phyloP scores from a whole-genome alignment of 2,329 filamentous ascomycete species.

The Xylaria sp. region DNA sequence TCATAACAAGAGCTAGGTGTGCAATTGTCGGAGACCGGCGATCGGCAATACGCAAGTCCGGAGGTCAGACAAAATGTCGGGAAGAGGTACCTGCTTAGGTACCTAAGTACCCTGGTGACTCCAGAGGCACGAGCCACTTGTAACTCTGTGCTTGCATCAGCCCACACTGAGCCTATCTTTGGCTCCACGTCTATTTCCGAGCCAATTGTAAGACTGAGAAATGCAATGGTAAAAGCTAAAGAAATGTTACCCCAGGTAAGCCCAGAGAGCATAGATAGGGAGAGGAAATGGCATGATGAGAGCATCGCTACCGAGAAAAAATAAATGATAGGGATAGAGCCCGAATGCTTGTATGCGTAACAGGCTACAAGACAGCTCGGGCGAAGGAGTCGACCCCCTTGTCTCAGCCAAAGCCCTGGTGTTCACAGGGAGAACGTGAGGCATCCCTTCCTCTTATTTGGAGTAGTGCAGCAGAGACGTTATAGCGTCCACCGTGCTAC shows the following conservation, averaged over 20 bases:
- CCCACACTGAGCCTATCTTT: conserved; percentile 16
- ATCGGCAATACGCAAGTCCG: not conserved
- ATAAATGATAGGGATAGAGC: not conserved
- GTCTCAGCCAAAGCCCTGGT: conserved; percentile 16
- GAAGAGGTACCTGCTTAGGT: not conserved
- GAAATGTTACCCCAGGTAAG: conserved; percentile 1
- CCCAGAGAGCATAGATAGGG: not conserved
- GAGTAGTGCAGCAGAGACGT: conserved; percentile 5
- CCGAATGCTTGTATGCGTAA: conserved; percentile 20
- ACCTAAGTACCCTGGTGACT: not conserved
- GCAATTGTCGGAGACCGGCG: not conserved
- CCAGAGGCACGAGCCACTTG: conserved; percentile 32
- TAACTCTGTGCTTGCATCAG: conserved; percentile 25
- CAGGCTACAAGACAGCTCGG: conserved; percentile 4
- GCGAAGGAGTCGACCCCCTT: conserved; percentile 1
- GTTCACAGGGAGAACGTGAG: conserved; percentile 11
- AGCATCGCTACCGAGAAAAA: conserved; percentile 16
- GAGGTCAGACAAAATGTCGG: not conserved
- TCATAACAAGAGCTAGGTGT: conserved; percentile 2
- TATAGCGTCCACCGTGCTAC: conserved; percentile 11
- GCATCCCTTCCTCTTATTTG: conserved; percentile 1
- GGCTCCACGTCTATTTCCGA: conserved; percentile 15
- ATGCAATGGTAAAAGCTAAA: conserved; percentile 18
- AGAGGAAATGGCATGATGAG: conserved; percentile 19
- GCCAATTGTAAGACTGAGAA: conserved; percentile 19